Conservation (phyloP, 805 yeast genomes). For the Torulaspora quercuum region DNA sequence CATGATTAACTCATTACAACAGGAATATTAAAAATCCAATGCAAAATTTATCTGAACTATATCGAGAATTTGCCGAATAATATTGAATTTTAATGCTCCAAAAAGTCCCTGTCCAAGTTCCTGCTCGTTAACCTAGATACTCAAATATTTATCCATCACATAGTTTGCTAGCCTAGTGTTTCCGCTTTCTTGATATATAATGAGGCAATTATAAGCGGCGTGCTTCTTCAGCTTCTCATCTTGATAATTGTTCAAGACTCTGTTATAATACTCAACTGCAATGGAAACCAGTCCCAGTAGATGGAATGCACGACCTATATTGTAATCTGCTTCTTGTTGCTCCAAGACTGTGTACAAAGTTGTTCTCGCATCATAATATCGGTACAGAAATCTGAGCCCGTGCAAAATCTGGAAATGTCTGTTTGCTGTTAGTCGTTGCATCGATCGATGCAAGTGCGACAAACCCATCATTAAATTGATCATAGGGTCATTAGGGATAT, state of each 20-base stretch:
- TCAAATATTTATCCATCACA: constrained; percentile 63
- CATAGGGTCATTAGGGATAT: constrained; percentile 72
- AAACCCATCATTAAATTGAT: constrained; percentile 71
- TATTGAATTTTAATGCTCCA: no score
- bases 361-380: constrained; percentile 57
- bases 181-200: constrained; percentile 73
- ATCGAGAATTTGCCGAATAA: no score
- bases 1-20: no score
- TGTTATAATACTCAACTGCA: constrained; percentile 71
- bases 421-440: constrained; percentile 83
- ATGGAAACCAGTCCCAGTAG: constrained; percentile 69
- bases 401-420: constrained; percentile 86
- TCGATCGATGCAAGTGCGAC: constrained; percentile 81
- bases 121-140: no score
- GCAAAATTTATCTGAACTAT: no score
- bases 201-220: constrained; percentile 80
- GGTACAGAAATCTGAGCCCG: constrained; percentile 73
- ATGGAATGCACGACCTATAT: constrained; percentile 82
- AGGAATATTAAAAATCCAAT: no score
- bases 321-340: constrained; percentile 74
- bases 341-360: constrained; percentile 41
- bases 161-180: constrained; percentile 61
- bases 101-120: no score
- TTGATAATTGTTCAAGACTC: constrained; percentile 53
- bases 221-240: constrained; percentile 65